Base-by-base conservation (phyloP, 495 filamentous ascomycete species). In the Penicillium nucicola region DNA sequence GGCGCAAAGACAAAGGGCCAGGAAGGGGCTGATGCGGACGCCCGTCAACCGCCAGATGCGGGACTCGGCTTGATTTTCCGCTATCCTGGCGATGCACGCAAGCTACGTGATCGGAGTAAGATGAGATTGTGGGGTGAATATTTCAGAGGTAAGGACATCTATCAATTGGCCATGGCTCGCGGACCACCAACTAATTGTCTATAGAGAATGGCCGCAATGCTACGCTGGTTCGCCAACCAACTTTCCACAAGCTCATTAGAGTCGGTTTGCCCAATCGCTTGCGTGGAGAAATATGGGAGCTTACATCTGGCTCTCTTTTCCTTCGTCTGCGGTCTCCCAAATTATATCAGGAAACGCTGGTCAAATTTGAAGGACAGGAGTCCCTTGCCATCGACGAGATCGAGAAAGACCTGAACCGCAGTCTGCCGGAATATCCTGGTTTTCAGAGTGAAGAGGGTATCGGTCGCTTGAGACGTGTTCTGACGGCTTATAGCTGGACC, bases 61-160 rank as follows among this genome's bases (percentile, higher is more conserved):
- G 93, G 93, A 6, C 73, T 98, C 46, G 93, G 93, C 23, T 88
- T 92, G 82, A 67, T 92, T 7, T 98, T 97, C 71, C 85, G 86
- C 60, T 98, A 97, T 67, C 93, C 93, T 4, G 93, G 93, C 30
- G 92, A 98, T 77, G 84, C 90, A n/a, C 87, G 88, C 54, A 97
- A 97, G 69, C 79, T 97, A 33, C 79, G 93, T 57, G 95, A 98
- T 71, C 78, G 89, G 34, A 96, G 91, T 58, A 98, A 98, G 77
- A 97, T 98, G 88, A 79, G 93, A 44, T 67, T 98, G 18, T 98
- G 93, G 93, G 86, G 85, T 37, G 93, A 98, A 75, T 97, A 98
- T 68, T 77, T 98, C 39, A 78, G 89, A 72, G 82, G 82, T 84
- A 69, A 52, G 65, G 49, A 39, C 20, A 14, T 51, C 14, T 34